These are phyloP conservation scores for Aphanomyces astaci DNA, from an alignment of 352 stramenopile genomes.

Conservation along the genomic window DNA sequence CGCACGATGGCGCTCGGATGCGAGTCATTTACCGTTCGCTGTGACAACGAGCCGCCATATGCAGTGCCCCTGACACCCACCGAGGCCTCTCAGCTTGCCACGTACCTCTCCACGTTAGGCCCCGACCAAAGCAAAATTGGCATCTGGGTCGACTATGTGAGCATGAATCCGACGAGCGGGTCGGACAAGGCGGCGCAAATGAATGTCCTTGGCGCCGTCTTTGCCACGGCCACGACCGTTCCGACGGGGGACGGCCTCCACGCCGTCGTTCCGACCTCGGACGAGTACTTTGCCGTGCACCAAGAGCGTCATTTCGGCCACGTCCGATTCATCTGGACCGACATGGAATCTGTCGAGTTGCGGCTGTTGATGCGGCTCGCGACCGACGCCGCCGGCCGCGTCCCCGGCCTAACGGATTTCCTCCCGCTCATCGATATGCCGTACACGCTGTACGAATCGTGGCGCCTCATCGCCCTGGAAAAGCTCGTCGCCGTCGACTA, in stretches of 20 bases:
- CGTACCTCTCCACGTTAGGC: neutral
- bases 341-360: neutral
- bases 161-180: neutral
- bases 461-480: neutral
- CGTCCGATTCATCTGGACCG: neutral
- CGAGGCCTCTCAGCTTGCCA: neutral
- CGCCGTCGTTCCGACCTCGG: neutral
- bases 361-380: neutral
- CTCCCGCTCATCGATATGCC: neutral
- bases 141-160: slow-evolving; percentile 5
- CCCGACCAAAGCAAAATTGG: neutral
- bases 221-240: neutral
- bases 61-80: neutral
- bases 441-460: neutral
- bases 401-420: neutral
- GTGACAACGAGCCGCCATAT: neutral
- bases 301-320: neutral
- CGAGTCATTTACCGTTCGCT: neutral
- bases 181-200: neutral
- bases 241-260: neutral
- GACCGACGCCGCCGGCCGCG: neutral
- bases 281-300: neutral
- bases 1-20: neutral
- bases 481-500: neutral
- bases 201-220: neutral